Evolutionary conservation across 768 basidiomycete genomes (phyloP).

Genomic region (Cystobasidium ongulense): DNA sequence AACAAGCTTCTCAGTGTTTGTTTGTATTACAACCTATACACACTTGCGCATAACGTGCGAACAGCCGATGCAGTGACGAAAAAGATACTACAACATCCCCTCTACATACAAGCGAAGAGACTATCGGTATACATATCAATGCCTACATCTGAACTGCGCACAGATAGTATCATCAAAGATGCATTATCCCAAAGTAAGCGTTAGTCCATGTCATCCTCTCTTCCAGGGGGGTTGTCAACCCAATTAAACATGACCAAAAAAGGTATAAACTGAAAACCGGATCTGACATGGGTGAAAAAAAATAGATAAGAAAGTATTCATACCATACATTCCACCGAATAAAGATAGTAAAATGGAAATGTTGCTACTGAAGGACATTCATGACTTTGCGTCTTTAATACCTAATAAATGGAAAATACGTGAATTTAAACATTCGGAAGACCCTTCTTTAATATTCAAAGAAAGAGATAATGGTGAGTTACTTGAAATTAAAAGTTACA

Average conservation of each 20-base stretch:
- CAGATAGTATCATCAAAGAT: constrained; percentile 27
- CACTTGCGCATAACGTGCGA: neutral
- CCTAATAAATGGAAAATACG: constrained; percentile 32
- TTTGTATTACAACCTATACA: neutral
- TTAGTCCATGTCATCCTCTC: neutral
- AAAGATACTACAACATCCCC: constrained; percentile 9
- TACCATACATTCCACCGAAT: constrained; percentile 19
- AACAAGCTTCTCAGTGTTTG: no score
- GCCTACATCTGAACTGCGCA: constrained; percentile 27
- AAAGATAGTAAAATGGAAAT: constrained; percentile 29
- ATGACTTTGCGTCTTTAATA: constrained; percentile 9
- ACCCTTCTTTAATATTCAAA: neutral
- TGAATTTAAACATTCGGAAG: neutral
- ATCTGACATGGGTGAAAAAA: neutral
- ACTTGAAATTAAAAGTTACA: neutral
- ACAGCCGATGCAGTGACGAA: constrained; percentile 29
- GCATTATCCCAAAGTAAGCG: constrained; percentile 12
- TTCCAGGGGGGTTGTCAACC: no score
- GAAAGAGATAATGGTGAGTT: constrained; percentile 15
- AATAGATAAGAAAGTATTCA: constrained; percentile 22
- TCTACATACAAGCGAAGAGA: constrained; percentile 17
- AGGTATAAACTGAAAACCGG: neutral
- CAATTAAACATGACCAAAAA: no score
- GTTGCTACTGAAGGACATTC: constrained; percentile 11
- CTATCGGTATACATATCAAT: constrained; percentile 30